Conservation (phyloP, 305 asterid genomes). For the Fraxinus ornus region DNA sequence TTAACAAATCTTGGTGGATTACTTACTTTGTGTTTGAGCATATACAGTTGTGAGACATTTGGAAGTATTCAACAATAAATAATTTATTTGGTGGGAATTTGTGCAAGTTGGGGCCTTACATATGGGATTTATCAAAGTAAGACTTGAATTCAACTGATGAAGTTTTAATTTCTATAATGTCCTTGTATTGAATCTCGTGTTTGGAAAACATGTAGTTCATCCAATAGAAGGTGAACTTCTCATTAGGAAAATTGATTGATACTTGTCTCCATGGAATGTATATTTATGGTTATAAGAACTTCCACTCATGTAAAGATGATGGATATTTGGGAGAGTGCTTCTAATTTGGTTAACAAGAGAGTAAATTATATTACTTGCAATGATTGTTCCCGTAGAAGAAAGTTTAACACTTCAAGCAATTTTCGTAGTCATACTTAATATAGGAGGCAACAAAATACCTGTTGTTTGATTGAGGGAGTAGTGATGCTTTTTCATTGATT, state of each 20-base stretch:
- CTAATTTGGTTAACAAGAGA: not conserved
- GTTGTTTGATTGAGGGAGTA: not conserved
- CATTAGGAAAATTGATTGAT: not conserved
- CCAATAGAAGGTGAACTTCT: not conserved
- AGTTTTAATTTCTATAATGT: not conserved
- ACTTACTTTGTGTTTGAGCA: conserved; percentile 3
- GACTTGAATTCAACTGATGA: not conserved
- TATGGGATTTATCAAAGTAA: not conserved
- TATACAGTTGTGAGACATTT: not conserved
- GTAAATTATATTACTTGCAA: not conserved
- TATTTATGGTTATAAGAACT: not conserved
- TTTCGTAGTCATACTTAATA: not conserved
- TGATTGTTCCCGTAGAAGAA: not conserved
- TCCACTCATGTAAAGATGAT: not conserved
- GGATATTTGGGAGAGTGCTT: not conserved
- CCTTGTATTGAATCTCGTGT: not conserved
- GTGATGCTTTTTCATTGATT: not conserved
- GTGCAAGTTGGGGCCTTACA: conserved; percentile 11
- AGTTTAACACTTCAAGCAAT: not conserved
- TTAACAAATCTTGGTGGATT: not conserved
- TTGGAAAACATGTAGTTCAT: not conserved
- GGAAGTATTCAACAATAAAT: not conserved
- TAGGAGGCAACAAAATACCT: not conserved
- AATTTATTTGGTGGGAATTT: not conserved
- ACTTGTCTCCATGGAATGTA: not conserved